phyloP scores from a whole-genome alignment of 768 basidiomycete genomes.

The Tricholoma hemisulphureum region DNA sequence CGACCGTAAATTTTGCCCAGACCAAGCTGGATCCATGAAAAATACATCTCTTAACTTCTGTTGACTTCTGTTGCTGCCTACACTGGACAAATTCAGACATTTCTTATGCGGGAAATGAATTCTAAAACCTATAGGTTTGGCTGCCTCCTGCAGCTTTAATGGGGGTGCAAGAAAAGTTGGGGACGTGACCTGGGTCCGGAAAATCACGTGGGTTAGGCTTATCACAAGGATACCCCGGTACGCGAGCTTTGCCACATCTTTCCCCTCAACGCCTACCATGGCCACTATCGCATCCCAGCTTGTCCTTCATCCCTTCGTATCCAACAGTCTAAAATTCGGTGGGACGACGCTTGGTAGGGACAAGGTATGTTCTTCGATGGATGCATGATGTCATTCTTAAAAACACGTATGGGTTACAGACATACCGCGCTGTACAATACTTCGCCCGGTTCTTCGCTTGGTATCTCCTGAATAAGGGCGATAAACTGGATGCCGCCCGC shows the following conservation, averaged over 20 bases:
- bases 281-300: slow-evolving; percentile 65
- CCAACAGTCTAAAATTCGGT: slow-evolving; percentile 72
- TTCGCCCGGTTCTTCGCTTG: slow-evolving; percentile 87
- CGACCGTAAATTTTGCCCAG: too few relatives aligned
- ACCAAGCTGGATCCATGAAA: too few relatives aligned
- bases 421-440: slow-evolving; percentile 90
- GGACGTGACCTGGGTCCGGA: too few relatives aligned
- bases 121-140: too few relatives aligned
- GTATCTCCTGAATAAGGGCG: slow-evolving; percentile 67
- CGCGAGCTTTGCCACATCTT: neutral
- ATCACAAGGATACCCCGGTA: too few relatives aligned
- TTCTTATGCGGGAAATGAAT: too few relatives aligned
- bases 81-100: too few relatives aligned
- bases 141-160: too few relatives aligned
- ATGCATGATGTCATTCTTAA: neutral
- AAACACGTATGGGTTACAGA: slow-evolving; percentile 40
- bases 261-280: slow-evolving; percentile 30
- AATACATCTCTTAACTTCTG: too few relatives aligned
- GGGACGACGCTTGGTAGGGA: slow-evolving; percentile 85
- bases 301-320: slow-evolving; percentile 81
- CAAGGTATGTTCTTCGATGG: slow-evolving; percentile 55
- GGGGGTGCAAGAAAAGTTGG: too few relatives aligned
- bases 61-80: too few relatives aligned
- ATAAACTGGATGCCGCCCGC: slow-evolving; percentile 66
- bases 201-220: too few relatives aligned